Base-by-base conservation (phyloP, 2,329 filamentous ascomycete species). In the Apiospora marii region DNA sequence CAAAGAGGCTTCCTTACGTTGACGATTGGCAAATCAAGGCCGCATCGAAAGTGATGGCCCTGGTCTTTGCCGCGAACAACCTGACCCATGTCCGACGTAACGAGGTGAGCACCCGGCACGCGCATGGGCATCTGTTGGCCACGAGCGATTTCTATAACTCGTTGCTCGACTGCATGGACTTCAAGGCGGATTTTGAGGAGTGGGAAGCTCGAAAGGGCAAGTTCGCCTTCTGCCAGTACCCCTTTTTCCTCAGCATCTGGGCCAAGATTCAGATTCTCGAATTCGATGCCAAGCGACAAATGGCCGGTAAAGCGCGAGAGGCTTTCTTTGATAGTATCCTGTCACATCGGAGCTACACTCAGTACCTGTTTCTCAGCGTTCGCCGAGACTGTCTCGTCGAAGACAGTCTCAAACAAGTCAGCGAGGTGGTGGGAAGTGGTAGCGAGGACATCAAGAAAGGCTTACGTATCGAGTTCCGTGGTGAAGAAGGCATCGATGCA, bases 1-100 rank as follows among this genome's bases (percentile, higher is more conserved):
- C 48, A n/a, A 86, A 91, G 1, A 83, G 90, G 14, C 77, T 79
- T 10, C 75, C 78, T 0, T 97, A 96, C 80, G 87, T 88, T 27
- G 93, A 96, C 73, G 95, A 98, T 79, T 98, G 95, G 95, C 95
- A 98, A 81, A 90, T 97, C 72, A 93, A 91, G 80, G 93, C 93
- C 14, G 93, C 93, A 10, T 92, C 94, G 3, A 91, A 92, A 76
- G 90, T 97, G 2, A 92, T 98, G 86, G 91, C 93, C 13, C 82
- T 98, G 30, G 81, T 98, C 1, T 97, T 97, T 79, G 89, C 92
- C 1, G 95, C 95, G 37, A 98, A 98, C 82, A 93, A 92, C 73
- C 78, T 84, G 44, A 81, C 82, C 7, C 78, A 83, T 58, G 77
- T 81, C 19, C 83, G 84, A 24, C 83, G 82, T 12, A 74, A 75